Base-by-base conservation (phyloP, 2,329 filamentous ascomycete species). In the Neonectria ditissima region DNA sequence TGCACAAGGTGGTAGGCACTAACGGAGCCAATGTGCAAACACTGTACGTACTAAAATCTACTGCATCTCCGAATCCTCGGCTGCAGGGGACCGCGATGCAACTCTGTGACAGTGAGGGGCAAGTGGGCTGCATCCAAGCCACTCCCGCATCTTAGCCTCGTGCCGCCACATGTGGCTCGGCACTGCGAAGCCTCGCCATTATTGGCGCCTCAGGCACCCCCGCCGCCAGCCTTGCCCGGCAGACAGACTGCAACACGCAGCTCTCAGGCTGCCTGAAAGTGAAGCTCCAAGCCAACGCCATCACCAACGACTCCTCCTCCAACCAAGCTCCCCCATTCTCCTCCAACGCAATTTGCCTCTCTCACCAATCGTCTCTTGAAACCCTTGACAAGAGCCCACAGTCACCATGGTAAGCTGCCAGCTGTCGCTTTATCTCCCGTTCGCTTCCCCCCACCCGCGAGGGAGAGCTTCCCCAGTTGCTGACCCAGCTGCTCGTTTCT, bases 181-280 rank as follows among this genome's bases (percentile, higher is more conserved):
- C 28, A 16, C 11, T 30, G 24, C 37, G 48, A 55, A 69, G 65
- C 63, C 66, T 55, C 24, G 55, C 34, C 22, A 22, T 4, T 30
- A 5, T 72, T 59, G 13, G 50, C 57, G 69, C 76, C 76, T 78
- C 69, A 78, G 76, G 76, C 76, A 78, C 22, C 53, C 32, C 14
- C 47, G 20, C 16, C 52, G 62, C 69, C 69, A 75, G 74, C 74
- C 72, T 75, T 67, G 72, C 65, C 58, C 44, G 57, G 52, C 57
- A 63, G 55, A 61, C 69, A 65, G 68, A 68, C 59, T 66, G 73
- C 71, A 74, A 74, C 73, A 78, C 79, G 79, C 79, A 81, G 79
- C 80, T 81, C 76, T 73, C 77, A 75, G 79, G 79, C 77, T 81
- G 80, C 80, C 80, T 81, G 79, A 77, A 77, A 66, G 62, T 65